Conservation (phyloP, 768 basidiomycete species). For the Hemileccinum impolitum region DNA sequence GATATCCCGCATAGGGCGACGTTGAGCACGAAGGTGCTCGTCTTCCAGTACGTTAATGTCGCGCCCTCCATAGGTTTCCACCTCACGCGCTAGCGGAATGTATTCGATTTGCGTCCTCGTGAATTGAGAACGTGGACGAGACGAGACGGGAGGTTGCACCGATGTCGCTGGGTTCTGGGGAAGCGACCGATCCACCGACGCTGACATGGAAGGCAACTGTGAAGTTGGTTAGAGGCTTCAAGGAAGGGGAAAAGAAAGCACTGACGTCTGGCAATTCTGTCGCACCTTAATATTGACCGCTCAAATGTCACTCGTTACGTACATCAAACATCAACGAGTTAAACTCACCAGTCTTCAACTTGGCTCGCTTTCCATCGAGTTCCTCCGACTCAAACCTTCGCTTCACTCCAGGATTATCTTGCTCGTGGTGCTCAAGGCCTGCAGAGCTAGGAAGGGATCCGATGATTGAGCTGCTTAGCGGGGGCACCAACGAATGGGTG, state of each 20-base stretch:
- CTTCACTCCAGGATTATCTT: slow-evolving; percentile 64
- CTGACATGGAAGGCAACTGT: slow-evolving; percentile 19
- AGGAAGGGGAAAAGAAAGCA: slow-evolving; percentile 14
- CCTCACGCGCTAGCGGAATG: slow-evolving; percentile 71
- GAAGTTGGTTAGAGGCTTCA: slow-evolving; percentile 10
- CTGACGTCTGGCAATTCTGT: slow-evolving; percentile 54
- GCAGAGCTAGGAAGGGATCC: slow-evolving; percentile 9
- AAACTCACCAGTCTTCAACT: slow-evolving; percentile 67
- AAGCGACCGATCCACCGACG: slow-evolving; percentile 15
- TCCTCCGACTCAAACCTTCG: slow-evolving; percentile 70
- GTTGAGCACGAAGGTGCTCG: slow-evolving; percentile 51
- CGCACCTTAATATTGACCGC: slow-evolving; percentile 26
- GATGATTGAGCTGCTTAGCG: slow-evolving; percentile 11
- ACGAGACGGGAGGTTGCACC: slow-evolving; percentile 28
- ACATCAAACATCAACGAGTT: slow-evolving; percentile 21
- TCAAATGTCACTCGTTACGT: slow-evolving; percentile 25
- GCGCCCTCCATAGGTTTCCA: slow-evolving; percentile 77
- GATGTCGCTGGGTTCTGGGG: slow-evolving; percentile 26
- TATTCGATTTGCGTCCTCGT: slow-evolving; percentile 86
- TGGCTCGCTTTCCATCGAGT: slow-evolving; percentile 62
- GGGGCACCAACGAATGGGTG: slow-evolving; percentile 16
- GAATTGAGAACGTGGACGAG: slow-evolving; percentile 45
- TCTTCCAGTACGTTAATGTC: slow-evolving; percentile 65
- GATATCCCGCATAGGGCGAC: slow-evolving; percentile 63
- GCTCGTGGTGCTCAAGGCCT: slow-evolving; percentile 42